These are phyloP conservation scores for Globisporangium spinosum DNA, from an alignment of 352 stramenopile genomes.

Conservation along the genomic window DNA sequence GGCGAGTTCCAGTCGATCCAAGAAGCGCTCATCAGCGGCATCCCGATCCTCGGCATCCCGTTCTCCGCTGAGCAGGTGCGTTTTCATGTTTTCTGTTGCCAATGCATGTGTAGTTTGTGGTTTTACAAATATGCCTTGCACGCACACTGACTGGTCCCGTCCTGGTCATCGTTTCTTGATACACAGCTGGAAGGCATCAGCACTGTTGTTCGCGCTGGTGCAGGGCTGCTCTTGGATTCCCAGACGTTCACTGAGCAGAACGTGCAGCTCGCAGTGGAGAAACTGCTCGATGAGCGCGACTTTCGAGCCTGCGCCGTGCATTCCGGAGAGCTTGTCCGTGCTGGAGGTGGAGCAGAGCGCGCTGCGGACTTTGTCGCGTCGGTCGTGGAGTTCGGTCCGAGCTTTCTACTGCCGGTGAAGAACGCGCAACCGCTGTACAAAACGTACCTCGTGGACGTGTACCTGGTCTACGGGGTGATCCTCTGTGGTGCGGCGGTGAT, in stretches of 20 bases:
- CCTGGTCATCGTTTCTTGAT: background rate
- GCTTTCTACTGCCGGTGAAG: constrained; percentile 45
- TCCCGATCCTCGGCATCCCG: constrained; percentile 67
- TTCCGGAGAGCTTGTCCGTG: constrained; percentile 58
- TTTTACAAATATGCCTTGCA: background rate
- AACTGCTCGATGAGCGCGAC: constrained; percentile 34
- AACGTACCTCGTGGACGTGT: constrained; percentile 84
- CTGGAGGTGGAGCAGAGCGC: constrained; percentile 43
- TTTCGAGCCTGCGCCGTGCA: constrained; percentile 40
- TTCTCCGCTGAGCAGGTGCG: constrained; percentile 66
- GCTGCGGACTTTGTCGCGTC: constrained; percentile 56
- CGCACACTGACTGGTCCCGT: background rate
- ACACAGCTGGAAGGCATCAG: constrained; percentile 61
- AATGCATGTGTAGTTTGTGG: background rate
- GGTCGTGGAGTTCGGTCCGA: constrained; percentile 48
- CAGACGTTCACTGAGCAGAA: constrained; percentile 32
- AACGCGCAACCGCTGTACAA: constrained; percentile 76
- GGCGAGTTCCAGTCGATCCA: constrained; percentile 58
- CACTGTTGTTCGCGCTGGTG: constrained; percentile 47
- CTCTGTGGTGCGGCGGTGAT: constrained; percentile 83
- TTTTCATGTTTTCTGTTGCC: background rate
- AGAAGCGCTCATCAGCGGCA: constrained; percentile 51
- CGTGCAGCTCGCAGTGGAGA: constrained; percentile 31
- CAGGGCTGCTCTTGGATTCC: constrained; percentile 38
- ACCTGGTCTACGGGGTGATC: constrained; percentile 80